These are phyloP conservation scores for Prototheca cutis DNA, from an alignment of 163 green algal genomes.

Conservation along the genomic window DNA sequence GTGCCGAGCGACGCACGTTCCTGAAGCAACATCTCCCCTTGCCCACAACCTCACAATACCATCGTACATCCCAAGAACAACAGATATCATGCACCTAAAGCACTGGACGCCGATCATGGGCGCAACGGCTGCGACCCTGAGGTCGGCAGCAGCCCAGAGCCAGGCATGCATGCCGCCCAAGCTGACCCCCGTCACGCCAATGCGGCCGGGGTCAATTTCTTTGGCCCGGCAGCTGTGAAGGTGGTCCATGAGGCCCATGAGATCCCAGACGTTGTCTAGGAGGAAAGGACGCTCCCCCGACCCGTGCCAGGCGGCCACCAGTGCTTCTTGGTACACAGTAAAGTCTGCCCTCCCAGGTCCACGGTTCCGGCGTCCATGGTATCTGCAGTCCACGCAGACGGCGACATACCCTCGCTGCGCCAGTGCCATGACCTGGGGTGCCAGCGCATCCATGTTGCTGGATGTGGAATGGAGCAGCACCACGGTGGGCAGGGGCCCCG, in stretches of 20 bases:
- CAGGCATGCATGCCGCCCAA: constrained; percentile 63
- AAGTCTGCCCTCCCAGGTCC: neutral
- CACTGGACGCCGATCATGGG: constrained; percentile 56
- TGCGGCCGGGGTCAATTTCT: constrained; percentile 47
- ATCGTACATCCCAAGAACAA: too few species aligned
- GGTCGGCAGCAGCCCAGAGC: constrained; percentile 43
- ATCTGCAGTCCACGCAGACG: constrained; percentile 34
- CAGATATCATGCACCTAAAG: constrained; percentile 27
- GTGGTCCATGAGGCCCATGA: constrained; percentile 53
- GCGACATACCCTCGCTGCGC: constrained; percentile 30
- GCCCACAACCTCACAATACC: too few species aligned
- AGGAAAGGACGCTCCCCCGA: constrained; percentile 52
- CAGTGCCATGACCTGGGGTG: constrained; percentile 13
- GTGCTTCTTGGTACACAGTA: constrained; percentile 29
- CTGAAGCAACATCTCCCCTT: too few species aligned
- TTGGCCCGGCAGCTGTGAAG: constrained; percentile 25
- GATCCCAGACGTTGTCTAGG: constrained; percentile 65
- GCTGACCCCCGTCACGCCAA: constrained; percentile 54
- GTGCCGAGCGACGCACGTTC: too few species aligned
- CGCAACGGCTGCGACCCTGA: constrained; percentile 38
- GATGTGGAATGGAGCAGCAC: constrained; percentile 31
- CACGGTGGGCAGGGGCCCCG: constrained; percentile 8
- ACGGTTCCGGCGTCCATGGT: constrained; percentile 25
- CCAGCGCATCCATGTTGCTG: constrained; percentile 14
- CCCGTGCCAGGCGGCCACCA: constrained; percentile 45